Evolutionary conservation across 2,329 filamentous ascomycete genomes (phyloP), one percentile per base, ranked within the genome.

Genomic region (Curvularia sp.): DNA sequence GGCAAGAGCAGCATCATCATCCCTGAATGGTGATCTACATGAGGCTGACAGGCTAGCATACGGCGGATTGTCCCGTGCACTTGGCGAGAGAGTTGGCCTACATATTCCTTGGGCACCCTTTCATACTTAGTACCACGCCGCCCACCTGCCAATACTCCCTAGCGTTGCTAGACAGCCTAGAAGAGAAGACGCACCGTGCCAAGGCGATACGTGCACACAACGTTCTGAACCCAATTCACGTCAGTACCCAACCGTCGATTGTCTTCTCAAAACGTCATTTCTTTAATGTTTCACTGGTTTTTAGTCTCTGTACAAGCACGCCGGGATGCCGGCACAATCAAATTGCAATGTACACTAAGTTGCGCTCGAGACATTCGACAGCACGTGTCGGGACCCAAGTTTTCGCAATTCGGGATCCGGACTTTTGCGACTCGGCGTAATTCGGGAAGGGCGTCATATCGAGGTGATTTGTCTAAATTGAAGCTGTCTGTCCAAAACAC

Each of bases 1-100:
- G 55, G 28, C 50, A 45, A 23, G 39, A 47, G 48, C 25, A 27
- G 53, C 53, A 43, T 36, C 53, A 43, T 36, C 39, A 56, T 57
- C 30, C 50, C 21, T 25, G 50, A 36, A 54, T 42, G 43, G 34
- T 56, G 50, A 57, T 57, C 55, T 45, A 47, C 55, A 49, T 57
- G 50, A 57, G 55, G 55, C 55, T 57, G 43, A 57, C 6, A 52
- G 18, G 50, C 55, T 43, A 48, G 27, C 9, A 47, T 39, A 54
- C 39, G 49, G 34, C 55, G 55, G 55, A 38, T 45, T 54, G 45
- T 23, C 43, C 50, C 55, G 55, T 54, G 55, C 55, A 18, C 45
- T 56, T 57, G 43, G 43, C 43, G 34, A 30, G 27, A 34, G 23
- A 18, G 34, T n/a, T n/a, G n/a, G n/a, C n/a, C n/a, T n/a, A 13